Conservation (phyloP, 345 rosid species). For the Populus tremula region DNA sequence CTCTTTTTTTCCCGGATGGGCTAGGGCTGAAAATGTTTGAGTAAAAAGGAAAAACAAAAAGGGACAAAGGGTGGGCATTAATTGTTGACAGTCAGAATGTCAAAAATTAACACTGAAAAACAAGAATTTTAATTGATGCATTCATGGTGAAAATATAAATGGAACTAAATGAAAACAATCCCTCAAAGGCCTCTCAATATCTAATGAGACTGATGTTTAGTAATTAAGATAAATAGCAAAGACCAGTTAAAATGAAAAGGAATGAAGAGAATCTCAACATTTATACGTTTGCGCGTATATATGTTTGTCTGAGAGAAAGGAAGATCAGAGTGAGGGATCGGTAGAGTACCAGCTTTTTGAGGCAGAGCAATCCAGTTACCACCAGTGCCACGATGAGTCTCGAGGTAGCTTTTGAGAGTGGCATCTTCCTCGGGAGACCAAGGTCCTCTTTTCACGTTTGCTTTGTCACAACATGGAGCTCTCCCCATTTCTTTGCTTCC, state of each 20-base stretch:
- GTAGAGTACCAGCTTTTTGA: constrained; percentile 60
- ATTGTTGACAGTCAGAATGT: background rate
- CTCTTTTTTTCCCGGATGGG: background rate
- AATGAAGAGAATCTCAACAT: background rate
- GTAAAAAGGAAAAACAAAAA: background rate
- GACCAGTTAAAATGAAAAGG: background rate
- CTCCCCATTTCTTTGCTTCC: constrained; percentile 51
- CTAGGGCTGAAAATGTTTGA: background rate
- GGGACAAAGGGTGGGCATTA: background rate
- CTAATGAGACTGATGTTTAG: background rate
- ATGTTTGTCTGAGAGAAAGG: background rate
- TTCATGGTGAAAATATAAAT: too few relatives aligned
- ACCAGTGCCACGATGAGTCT: constrained; percentile 55
- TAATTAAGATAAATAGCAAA: background rate
- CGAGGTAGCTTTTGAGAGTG: constrained; percentile 64
- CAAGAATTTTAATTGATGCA: too few relatives aligned
- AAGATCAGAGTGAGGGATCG: background rate
- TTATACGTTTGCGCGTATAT: background rate
- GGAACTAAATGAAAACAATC: background rate
- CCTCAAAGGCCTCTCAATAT: background rate
- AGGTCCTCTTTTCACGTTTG: constrained; percentile 85
- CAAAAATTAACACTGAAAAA: too few relatives aligned
- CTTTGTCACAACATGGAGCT: constrained; percentile 91
- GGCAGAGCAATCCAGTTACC: constrained; percentile 90
- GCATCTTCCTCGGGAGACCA: constrained; percentile 95